These are phyloP conservation scores for Eutypella sp. DNA, from an alignment of 2,329 filamentous ascomycete genomes.

Conservation along the genomic window DNA sequence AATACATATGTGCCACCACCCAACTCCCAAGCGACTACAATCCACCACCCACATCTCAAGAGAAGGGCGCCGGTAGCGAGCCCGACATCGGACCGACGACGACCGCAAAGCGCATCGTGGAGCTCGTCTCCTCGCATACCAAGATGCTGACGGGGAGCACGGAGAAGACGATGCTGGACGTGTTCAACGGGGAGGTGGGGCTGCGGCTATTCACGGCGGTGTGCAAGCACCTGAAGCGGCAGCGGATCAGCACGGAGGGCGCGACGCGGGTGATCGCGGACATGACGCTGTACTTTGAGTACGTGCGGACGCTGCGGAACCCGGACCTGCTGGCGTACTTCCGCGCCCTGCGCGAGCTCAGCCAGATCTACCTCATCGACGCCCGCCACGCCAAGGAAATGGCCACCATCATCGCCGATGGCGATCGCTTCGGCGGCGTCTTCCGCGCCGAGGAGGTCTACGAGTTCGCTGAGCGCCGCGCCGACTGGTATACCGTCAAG, in stretches of 20 bases:
- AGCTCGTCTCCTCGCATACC: conserved; percentile 83
- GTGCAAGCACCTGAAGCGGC: conserved; percentile 96
- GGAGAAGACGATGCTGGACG: conserved; percentile 96
- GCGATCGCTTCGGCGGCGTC: conserved; percentile 82
- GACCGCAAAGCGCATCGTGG: conserved; percentile 75
- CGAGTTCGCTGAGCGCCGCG: conserved; percentile 88
- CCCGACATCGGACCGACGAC: conserved; percentile 59
- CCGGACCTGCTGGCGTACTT: conserved; percentile 85
- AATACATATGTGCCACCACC: conserved; percentile 86
- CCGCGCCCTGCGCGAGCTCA: conserved; percentile 82
- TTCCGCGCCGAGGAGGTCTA: conserved; percentile 96
- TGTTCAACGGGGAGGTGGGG: conserved; percentile 97
- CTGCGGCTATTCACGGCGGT: conserved; percentile 85
- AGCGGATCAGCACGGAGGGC: conserved; percentile 84
- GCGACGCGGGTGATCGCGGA: conserved; percentile 92
- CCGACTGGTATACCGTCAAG: conserved; percentile 92
- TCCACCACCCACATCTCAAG: conserved; percentile 43
- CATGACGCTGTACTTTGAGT: conserved; percentile 89
- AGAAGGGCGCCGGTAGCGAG: conserved; percentile 29
- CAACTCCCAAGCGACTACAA: conserved; percentile 90
- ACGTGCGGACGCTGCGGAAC: conserved; percentile 77
- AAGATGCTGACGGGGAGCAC: conserved; percentile 91
- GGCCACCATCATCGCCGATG: conserved; percentile 90
- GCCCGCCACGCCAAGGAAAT: conserved; percentile 85
- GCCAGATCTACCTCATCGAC: conserved; percentile 93